Base-by-base conservation (phyloP, 2,329 filamentous ascomycete species). In the Decorospora gaudefroyi region DNA sequence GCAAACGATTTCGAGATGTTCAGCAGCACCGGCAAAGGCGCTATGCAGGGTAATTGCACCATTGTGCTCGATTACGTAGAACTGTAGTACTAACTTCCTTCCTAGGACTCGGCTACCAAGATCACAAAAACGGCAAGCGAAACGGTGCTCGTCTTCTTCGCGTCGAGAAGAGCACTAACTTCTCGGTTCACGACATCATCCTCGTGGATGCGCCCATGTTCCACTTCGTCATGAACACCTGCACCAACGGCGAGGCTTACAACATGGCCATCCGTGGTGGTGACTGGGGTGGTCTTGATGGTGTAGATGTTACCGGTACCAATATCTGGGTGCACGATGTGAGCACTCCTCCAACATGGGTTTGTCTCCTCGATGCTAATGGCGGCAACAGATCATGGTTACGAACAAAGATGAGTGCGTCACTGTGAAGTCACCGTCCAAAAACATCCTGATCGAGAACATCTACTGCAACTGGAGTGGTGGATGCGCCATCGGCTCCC, bases 351-450 rank as follows among this genome's bases (percentile, higher is more conserved):
- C 12, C 12, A 19, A 12, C 6, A 17, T 8, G 9, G n/a, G 8
- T 18, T 12, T n/a, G 2, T 29, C 4, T 9, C 23, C 6, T 17
- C 10, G 6, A 42, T 10, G 3, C 42, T 42, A 40, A 52, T 41
- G 1, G 17, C 13, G 17, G 10, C 12, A 12, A 1, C 27, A 64
- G 60, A 64, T 83, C 29, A 77, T 78, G 69, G 80, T 83, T 4
- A 81, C 80, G 16, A 84, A 83, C 73, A 82, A 81, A 64, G 79
- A 83, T 56, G 81, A 83, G 59, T 82, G 79, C 57, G 78, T 82
- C 0, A 81, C 78, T 2, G 76, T 81, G 47, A 82, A 79, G 64
- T 58, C 57, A 2, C 61, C 62, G 9, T 69, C 78, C 3, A 69
- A 74, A 38, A 75, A 82, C 59, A 75, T 83, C 25, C 70, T 82